Evolutionary conservation across 2,329 filamentous ascomycete species (phyloP).

Genomic region (Colletotrichum trifolii): DNA sequence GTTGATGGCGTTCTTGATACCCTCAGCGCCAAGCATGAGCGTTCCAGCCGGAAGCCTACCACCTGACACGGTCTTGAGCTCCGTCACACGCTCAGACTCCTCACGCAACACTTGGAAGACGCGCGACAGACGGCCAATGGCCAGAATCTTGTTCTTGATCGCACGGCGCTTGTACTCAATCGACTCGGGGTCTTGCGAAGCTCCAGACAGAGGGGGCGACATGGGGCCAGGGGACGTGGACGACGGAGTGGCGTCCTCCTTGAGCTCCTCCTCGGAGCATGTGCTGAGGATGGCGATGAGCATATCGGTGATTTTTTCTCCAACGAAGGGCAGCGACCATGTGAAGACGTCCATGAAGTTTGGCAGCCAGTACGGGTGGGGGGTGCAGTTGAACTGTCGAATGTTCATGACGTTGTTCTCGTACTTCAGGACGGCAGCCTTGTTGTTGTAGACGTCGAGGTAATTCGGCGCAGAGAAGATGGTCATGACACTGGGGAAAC

Average conservation of each 20-base stretch:
- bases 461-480: slow-evolving; percentile 99
- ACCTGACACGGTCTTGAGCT: slow-evolving; percentile 96
- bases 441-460: slow-evolving; percentile 99
- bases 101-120: slow-evolving; percentile 99
- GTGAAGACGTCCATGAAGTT: slow-evolving; percentile 99
- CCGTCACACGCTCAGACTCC: slow-evolving; percentile 95
- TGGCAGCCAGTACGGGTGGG: slow-evolving; percentile 98
- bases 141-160: slow-evolving; percentile 99
- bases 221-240: slow-evolving; percentile 74
- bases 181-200: slow-evolving; percentile 78
- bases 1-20: slow-evolving; percentile 97
- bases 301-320: slow-evolving; percentile 99
- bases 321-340: slow-evolving; percentile 99
- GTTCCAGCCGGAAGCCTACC: slow-evolving; percentile 94
- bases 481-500: slow-evolving; percentile 99
- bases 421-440: slow-evolving; percentile 98
- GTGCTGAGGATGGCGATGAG: slow-evolving; percentile 98
- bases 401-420: slow-evolving; percentile 99
- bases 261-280: slow-evolving; percentile 98
- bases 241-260: slow-evolving; percentile 85
- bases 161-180: slow-evolving; percentile 94
- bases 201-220: slow-evolving; percentile 74
- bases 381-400: slow-evolving; percentile 98
- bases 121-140: slow-evolving; percentile 93
- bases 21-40: slow-evolving; percentile 96